Percentiles rank a stretch among this genome's conserved stretches.
These are phyloP conservation scores for Tylopilus sp. DNA, from an alignment of 768 basidiomycete species.

Conservation along the genomic window DNA sequence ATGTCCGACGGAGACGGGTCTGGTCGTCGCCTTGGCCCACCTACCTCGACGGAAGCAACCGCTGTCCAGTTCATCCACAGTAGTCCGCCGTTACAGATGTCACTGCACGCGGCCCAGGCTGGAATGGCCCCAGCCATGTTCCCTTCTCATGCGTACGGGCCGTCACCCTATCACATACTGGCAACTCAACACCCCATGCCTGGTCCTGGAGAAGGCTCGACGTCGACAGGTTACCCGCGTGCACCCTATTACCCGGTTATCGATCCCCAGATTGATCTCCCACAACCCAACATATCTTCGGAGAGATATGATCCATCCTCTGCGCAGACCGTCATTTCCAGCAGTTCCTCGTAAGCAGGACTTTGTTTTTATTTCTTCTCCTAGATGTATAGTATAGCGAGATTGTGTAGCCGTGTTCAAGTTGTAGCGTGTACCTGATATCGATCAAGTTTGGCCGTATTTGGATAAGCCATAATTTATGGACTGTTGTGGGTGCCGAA, in stretches of 20 bases:
- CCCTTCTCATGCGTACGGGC: conserved; percentile 26
- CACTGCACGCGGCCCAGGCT: conserved; percentile 15
- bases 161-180: conserved; percentile 28
- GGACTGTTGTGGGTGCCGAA: background rate
- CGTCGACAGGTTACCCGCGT: conserved; percentile 24
- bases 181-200: conserved; percentile 21
- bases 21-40: conserved; percentile 1
- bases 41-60: background rate
- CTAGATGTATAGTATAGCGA: background rate
- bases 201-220: conserved; percentile 19
- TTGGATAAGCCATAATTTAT: background rate
- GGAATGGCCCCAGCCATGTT: conserved; percentile 20
- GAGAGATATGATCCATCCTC: conserved; percentile 31
- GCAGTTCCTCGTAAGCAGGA: conserved; percentile 15
- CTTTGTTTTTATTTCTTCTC: background rate
- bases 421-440: background rate
- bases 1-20: conserved; percentile 26
- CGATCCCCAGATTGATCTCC: conserved; percentile 35
- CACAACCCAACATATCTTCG: conserved; percentile 32
- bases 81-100: conserved; percentile 12
- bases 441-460: conserved; percentile 2
- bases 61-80: conserved; percentile 10
- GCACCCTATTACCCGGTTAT: conserved; percentile 38
- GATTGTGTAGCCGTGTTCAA: background rate
- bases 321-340: conserved; percentile 4